A percentile compares a stretch with the other conserved stretches of the same genome.
Evolutionary conservation across 805 yeast genomes (phyloP).

Genomic region (Wickerhamomyces bisporus): DNA sequence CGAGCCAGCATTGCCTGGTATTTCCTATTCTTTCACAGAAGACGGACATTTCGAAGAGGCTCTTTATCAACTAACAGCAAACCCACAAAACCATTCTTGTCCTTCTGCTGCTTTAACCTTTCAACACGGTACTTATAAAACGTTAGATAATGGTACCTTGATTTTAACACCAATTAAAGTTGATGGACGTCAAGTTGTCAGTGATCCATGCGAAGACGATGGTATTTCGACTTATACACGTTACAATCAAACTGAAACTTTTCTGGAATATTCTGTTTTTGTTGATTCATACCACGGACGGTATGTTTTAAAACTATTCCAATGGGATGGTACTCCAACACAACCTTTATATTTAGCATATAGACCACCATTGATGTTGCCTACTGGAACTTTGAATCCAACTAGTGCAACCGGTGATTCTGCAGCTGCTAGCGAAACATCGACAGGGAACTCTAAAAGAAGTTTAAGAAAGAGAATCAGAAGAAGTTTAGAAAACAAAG

Average conservation of each 20-base stretch:
- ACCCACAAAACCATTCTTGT: constrained; percentile 73
- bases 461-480: constrained; percentile 43
- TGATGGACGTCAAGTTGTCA: constrained; percentile 88
- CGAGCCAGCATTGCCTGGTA: constrained; percentile 95
- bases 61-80: constrained; percentile 66
- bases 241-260: constrained; percentile 63
- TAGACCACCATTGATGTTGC: constrained; percentile 94
- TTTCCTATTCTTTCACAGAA: constrained; percentile 84
- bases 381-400: constrained; percentile 88
- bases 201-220: constrained; percentile 75
- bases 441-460: constrained; percentile 28
- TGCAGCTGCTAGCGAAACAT: constrained; percentile 28
- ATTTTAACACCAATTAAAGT: constrained; percentile 68
- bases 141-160: constrained; percentile 61
- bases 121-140: constrained; percentile 83
- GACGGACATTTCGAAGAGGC: constrained; percentile 95
- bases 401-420: constrained; percentile 37
- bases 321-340: constrained; percentile 72
- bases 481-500: constrained; percentile 75
- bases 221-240: constrained; percentile 63
- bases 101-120: constrained; percentile 75
- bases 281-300: constrained; percentile 84
- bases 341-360: constrained; percentile 91
- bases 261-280: constrained; percentile 49
- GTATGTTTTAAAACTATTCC: constrained; percentile 65